Base-by-base conservation (phyloP, 345 rosid species). In the Gossypium bickii region DNA sequence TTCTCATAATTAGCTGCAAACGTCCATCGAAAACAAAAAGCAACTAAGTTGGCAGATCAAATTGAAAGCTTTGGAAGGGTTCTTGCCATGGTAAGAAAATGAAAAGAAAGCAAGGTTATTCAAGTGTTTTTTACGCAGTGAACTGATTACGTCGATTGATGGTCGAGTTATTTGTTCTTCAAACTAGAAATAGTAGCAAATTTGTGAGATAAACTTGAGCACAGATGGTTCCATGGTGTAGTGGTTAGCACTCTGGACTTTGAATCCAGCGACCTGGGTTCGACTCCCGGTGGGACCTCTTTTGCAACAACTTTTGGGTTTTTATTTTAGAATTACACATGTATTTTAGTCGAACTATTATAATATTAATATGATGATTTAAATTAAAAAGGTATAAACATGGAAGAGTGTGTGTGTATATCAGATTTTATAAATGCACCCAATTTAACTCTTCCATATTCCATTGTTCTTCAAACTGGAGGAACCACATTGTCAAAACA, bases 161-260 rank as follows among this genome's bases (percentile, higher is more conserved):
- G 7, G 7, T 34, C 1, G 7, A 34, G 7, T 34, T 34, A 34
- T 34, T 34, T 34, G 7, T 34, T 34, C 41, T 34, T 29, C 6
- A 29, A 29, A 29, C 38, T 3, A 29, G 0, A 29, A 29, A 29
- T 29, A 29, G 0, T 29, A 4, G 5, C 4, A 29, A 0, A 4
- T 4, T 34, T 34, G 0, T 5, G 5, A 29, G 38, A 0, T 29
- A 1, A 29, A 1, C 1, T 0, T 0, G 7, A 48, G 1, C 16
- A 11, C 8, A 1, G 7, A 0, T 8, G 97, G 94, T 94, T 91
- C 91, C 85, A 88, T 91, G 97, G 97, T 91, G 97, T 91, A 87
- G 93, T 91, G 97, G 99, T 93, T 91, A 91, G 97, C 98, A 93
- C 97, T 93, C 89, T 89, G 97, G 92, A 91, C 93, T 90, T 91